Conservation (phyloP, 768 basidiomycete species). For the Cyclocybe cylindracea region DNA sequence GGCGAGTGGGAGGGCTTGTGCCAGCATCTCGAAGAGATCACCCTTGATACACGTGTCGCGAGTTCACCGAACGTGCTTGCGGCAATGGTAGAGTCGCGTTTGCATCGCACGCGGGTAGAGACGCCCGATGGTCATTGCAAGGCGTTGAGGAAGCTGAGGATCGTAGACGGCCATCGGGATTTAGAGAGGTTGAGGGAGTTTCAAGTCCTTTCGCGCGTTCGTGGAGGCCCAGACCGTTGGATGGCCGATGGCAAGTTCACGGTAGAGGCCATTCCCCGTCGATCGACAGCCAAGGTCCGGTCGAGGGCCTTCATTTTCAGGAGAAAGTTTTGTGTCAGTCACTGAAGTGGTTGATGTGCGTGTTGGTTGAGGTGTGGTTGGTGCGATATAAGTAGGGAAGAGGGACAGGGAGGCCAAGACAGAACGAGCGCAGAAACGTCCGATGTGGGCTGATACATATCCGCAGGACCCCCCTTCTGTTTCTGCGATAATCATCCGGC, state of each 20-base stretch:
- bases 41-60: constrained; percentile 20
- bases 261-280: constrained; percentile 16
- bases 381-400: too few relatives aligned
- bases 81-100: constrained; percentile 24
- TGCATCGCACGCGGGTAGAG: constrained; percentile 1
- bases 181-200: constrained; percentile 16
- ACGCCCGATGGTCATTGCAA: background rate
- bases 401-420: too few relatives aligned
- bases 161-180: constrained; percentile 20
- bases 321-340: constrained; percentile 23
- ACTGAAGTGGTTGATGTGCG: constrained; percentile 7
- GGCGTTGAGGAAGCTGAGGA: constrained; percentile 9
- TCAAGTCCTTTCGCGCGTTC: background rate
- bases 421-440: background rate
- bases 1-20: constrained; percentile 10
- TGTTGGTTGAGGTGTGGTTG: too few relatives aligned
- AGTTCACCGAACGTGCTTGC: constrained; percentile 18
- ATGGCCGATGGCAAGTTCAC: background rate
- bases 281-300: constrained; percentile 3
- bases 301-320: constrained; percentile 19
- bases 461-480: background rate
- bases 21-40: constrained; percentile 22
- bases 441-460: background rate
- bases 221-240: background rate
- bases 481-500: constrained; percentile 6